Evolutionary conservation across 768 basidiomycete species (phyloP), one percentile per base, ranked within the genome.

Genomic region (Chalciporus sphaerocephalus): DNA sequence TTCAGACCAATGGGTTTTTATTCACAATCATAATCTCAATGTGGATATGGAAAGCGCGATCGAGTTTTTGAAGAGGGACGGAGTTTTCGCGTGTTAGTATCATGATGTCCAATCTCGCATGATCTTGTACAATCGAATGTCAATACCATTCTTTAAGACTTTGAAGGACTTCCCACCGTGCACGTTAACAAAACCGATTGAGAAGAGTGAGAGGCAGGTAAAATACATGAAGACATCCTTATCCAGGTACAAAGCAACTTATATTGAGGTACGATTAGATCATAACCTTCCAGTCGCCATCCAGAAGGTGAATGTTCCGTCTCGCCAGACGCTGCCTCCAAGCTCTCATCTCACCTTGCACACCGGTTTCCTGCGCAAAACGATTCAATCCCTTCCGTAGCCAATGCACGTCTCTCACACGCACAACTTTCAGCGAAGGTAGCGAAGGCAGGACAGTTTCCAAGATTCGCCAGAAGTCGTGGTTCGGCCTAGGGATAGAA

Each of bases 321-420:
- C 79, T 70, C 10, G 67, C 68, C 24, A 92, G 69, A 42, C 83
- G 74, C 38, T 76, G 73, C 48, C 73, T 74, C 89, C 89, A 92
- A 46, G 81, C 76, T 51, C 72, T 69, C 79, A 92, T 83, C 60
- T 88, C 85, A 34, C 87, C 89, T 64, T 90, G 88, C 12, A 88
- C 76, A 7, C 89, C 89, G 6, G 88, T 77, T 51, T 76, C 80
- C 52, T 78, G 80, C 20, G 89, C 89, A 47, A 74, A 71, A 1
- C 65, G 66, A 7, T 75, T 80, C 62, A 90, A 74, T 0, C 86
- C 88, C 41, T 73, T 74, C 43, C 81, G 68, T 27, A 91, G 64
- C 87, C 88, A 91, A 24, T 79, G 78, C 15, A 87, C 74, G 52
- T 89, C 86, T 48, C 85, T 70, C 13, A 75, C 71, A 13, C 83